Evolutionary conservation across 176 grass and related monocot genomes (phyloP).

Genomic region (Calamus simplicifolius): DNA sequence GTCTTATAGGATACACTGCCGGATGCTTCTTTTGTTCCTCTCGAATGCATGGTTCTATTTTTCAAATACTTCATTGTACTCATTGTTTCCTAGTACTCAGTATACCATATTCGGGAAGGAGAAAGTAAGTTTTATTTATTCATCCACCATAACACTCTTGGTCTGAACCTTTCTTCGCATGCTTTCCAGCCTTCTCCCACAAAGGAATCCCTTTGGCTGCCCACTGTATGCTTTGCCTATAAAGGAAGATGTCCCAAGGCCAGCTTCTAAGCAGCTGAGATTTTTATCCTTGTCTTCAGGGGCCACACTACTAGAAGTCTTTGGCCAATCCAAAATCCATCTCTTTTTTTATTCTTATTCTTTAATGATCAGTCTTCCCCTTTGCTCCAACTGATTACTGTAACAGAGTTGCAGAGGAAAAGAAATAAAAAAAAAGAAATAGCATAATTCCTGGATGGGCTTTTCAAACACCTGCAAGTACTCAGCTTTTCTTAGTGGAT

Average conservation of each 20-base stretch:
- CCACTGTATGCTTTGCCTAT: constrained; percentile 1
- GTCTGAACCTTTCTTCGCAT: too few relatives aligned
- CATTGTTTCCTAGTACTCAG: not conserved
- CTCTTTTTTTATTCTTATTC: constrained; percentile 39
- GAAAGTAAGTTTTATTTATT: not conserved
- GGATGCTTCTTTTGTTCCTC: too few relatives aligned
- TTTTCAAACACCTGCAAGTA: constrained; percentile 37
- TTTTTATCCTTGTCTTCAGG: too few relatives aligned
- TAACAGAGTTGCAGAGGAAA: too few relatives aligned
- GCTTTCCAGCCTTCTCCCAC: not conserved
- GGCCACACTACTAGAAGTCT: not conserved
- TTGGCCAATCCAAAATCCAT: not conserved
- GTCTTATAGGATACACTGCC: too few relatives aligned
- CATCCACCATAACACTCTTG: not conserved
- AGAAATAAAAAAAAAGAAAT: too few relatives aligned
- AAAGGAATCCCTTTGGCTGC: constrained; percentile 8
- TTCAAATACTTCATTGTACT: too few relatives aligned
- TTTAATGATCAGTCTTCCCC: constrained; percentile 34
- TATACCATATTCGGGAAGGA: not conserved
- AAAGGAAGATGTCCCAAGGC: too few relatives aligned
- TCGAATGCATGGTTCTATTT: too few relatives aligned
- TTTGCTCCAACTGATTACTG: not conserved
- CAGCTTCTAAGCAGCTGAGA: too few relatives aligned
- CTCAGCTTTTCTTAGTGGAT: constrained; percentile 23
- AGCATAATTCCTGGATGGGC: constrained; percentile 1